A percentile compares a stretch with the other conserved stretches of the same genome.
Conservation (phyloP, 768 basidiomycete genomes). For the Trametes punicea region DNA sequence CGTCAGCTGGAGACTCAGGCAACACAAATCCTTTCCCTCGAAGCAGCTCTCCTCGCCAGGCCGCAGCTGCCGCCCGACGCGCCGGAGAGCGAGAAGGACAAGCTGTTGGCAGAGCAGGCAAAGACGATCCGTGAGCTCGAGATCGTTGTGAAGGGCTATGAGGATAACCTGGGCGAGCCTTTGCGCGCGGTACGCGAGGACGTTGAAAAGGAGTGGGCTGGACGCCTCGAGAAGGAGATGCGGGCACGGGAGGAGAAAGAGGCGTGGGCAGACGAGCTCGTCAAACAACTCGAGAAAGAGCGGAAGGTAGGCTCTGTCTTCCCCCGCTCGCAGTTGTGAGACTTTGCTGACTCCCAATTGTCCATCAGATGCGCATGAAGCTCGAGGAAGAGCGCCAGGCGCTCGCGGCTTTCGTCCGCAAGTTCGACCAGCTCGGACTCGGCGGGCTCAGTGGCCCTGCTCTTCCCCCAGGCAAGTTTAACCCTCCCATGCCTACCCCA, state of each 20-base stretch:
- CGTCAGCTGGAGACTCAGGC: constrained; percentile 78
- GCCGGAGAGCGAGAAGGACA: constrained; percentile 71
- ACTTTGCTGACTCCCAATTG: background rate
- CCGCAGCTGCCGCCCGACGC: constrained; percentile 64
- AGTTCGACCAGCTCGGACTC: constrained; percentile 73
- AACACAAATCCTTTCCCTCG: constrained; percentile 79
- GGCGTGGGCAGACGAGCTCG: constrained; percentile 70
- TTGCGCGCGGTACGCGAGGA: constrained; percentile 64
- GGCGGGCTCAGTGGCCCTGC: constrained; percentile 33
- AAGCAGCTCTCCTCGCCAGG: constrained; percentile 69
- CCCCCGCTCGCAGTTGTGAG: background rate
- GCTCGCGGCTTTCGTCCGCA: constrained; percentile 74
- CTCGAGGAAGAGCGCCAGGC: constrained; percentile 78
- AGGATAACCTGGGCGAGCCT: constrained; percentile 70
- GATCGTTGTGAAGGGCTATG: constrained; percentile 64
- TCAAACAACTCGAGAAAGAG: constrained; percentile 75
- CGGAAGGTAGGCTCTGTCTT: constrained; percentile 46
- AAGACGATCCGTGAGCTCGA: constrained; percentile 80
- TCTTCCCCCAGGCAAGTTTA: constrained; percentile 37
- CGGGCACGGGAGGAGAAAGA: constrained; percentile 65
- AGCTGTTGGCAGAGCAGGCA: constrained; percentile 65
- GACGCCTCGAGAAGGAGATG: constrained; percentile 54
- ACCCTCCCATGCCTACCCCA: constrained; percentile 46
- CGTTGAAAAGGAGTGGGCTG: constrained; percentile 70
- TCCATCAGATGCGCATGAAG: constrained; percentile 47